Evolutionary conservation across 345 rosid genomes (phyloP).

Genomic region (Populus deltoides): DNA sequence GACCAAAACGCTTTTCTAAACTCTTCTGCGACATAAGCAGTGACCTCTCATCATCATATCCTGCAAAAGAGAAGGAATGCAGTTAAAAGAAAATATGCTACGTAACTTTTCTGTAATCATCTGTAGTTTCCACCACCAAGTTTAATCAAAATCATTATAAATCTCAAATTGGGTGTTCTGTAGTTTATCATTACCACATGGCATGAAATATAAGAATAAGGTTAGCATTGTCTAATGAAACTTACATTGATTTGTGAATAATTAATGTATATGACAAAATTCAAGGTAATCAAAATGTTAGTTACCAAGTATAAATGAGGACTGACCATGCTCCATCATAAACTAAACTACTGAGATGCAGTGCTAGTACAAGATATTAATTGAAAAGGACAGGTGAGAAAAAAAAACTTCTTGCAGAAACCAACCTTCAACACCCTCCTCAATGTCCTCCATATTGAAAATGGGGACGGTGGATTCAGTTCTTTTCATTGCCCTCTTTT

Average conservation of each 20-base stretch:
- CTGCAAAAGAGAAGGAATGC: constrained; percentile 43
- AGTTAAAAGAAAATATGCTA: not conserved
- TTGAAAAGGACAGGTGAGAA: not conserved
- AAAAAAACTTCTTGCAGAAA: not conserved
- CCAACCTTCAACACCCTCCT: constrained; percentile 97
- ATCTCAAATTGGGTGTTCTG: not conserved
- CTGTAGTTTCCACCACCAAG: not conserved
- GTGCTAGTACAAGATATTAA: not conserved
- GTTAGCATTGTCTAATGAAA: not conserved
- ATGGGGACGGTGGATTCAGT: constrained; percentile 94
- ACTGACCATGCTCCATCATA: not conserved
- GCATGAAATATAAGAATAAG: not conserved
- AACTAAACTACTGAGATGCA: not conserved
- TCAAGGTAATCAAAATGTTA: not conserved
- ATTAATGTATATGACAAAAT: not conserved
- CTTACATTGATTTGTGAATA: not conserved
- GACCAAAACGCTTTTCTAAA: constrained; percentile 98
- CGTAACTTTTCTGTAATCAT: not conserved
- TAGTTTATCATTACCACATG: not conserved
- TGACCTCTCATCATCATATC: constrained; percentile 97
- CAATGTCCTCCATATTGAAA: constrained; percentile 97
- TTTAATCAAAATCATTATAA: constrained; percentile 6
- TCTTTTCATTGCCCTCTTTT: constrained; percentile 74
- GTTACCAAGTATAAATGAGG: not conserved
- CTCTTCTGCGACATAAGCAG: constrained; percentile 98